Base-by-base conservation (phyloP, 331 rosid genomes). In the Spiraea crenata region DNA sequence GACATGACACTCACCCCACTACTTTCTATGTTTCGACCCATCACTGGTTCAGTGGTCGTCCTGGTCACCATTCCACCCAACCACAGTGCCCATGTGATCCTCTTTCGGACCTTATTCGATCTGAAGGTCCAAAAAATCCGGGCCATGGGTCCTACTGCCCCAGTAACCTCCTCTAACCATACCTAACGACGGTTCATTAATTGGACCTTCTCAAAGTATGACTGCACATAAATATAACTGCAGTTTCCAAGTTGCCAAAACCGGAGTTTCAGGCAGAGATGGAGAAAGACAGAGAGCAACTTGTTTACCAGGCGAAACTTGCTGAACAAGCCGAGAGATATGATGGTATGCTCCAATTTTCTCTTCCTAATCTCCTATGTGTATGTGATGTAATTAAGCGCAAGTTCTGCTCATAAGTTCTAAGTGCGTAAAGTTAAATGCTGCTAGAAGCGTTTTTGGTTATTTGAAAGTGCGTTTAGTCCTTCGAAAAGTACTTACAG, bases 281-380 rank as follows among this genome's bases (percentile, higher is more conserved):
- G 4, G 17, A 38, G 63, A 38, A 44, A 51, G 59, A 45, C 1
- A 80, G 84, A 34, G 75, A 80, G 69, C 69, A 57, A 0, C 72
- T 37, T 20, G 84, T 68, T 31, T 80, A 80, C 79, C 42, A 41
- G 66, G 82, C 85, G 34, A 77, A 69, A 50, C 82, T 81, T 77
- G 74, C 79, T 0, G 85, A 81, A 57, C 85, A 77, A 74, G 77
- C 85, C 14, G 85, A 81, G 62, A 74, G 85, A 81, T 81, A 81
- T 25, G 82, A 73, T 19, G 82, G 85, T 77, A 74, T 42, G 25
- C 9, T 63, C 60, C 48, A 70, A 19, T 5, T 15, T 3, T 5
- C 1, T 59, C 16, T 17, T 7, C 6, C 44, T 16, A 16, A 8
- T 42, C 41, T 15, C 63, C 6, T 35, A 1, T 12, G 1, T 66